A percentile compares a stretch with the other conserved stretches of the same genome.
Evolutionary conservation across 192 early-diverging fungal species (phyloP).

Genomic region (Gigaspora rosea): DNA sequence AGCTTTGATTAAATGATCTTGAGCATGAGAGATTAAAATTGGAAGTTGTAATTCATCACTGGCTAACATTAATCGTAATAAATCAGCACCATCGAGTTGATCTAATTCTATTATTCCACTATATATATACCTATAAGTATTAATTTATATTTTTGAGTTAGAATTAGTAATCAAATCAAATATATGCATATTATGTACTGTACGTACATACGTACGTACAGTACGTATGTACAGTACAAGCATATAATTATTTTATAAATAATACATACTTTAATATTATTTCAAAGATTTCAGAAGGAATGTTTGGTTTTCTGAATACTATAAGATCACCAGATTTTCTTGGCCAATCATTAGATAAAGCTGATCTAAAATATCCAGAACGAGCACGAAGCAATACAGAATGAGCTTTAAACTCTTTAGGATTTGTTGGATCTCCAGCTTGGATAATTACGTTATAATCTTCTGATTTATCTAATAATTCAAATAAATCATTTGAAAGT

Average conservation of each 20-base stretch:
- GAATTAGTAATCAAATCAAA: not conserved
- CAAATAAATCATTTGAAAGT: not conserved
- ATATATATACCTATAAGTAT: conserved; percentile 23
- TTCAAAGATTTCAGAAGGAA: conserved; percentile 5
- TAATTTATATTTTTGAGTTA: not conserved
- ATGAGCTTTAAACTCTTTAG: conserved; percentile 15
- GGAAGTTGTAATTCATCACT: not conserved
- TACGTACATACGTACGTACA: too few species aligned
- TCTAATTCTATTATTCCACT: conserved; percentile 8
- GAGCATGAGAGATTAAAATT: conserved; percentile 1
- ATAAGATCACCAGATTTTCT: not conserved
- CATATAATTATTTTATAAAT: too few species aligned
- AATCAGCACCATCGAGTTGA: not conserved
- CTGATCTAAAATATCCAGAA: conserved; percentile 4
- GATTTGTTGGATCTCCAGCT: not conserved
- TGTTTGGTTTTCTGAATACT: conserved; percentile 9
- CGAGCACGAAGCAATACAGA: conserved; percentile 7
- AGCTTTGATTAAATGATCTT: conserved; percentile 8
- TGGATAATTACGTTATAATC: conserved; percentile 21
- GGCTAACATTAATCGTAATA: conserved; percentile 1
- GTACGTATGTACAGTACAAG: too few species aligned
- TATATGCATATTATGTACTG: too few species aligned
- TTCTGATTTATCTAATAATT: not conserved
- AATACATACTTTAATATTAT: not conserved
- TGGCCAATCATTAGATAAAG: not conserved